Base-by-base conservation (phyloP, 495 filamentous ascomycete genomes). In the Penicillium psychrofluorescens region DNA sequence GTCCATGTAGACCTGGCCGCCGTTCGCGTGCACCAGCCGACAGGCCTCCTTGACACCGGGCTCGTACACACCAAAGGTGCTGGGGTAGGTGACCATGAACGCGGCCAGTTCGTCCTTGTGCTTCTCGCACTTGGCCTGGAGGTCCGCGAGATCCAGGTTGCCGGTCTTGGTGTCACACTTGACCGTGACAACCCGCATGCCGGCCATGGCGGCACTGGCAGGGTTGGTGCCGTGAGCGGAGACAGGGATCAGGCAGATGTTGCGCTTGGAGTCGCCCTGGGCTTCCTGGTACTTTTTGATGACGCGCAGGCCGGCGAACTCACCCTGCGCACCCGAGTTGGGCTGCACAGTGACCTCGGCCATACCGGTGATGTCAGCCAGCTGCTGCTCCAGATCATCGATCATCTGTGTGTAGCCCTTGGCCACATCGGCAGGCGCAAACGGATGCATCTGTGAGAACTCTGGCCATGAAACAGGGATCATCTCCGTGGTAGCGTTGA, bases 61-160 rank as follows among this genome's bases (percentile, higher is more conserved):
- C 70, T 98, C 92, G 58, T 94, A 98, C 8, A 98, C 87, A 54
- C 92, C 92, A 50, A 88, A 98, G 1, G 92, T 98, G 68, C 88
- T 95, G 12, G 92, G 92, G 66, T 98, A 98, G 31, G 92, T 98
- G 61, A 98, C 81, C 92, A 98, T 98, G 67, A 98, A 90, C 22
- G 91, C 94, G 9, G 83, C 91, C 34, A 98, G 79, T 51, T 94
- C 78, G 28, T 86, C 81, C 64, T 81, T 76, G 72, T 96, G 78
- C 68, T 92, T 85, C 68, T 88, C 78, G 54, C 87, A 91, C 70
- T 96, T 95, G 48, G 78, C 77, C 64, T 86, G 81, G 4, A 98
- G 77, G 56, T 97, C 91, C 7, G 59, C 78, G 43, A 98, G 72
- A 55, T 97, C 94, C 13, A 98, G 77, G 60, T 96, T 95, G 38